Evolutionary conservation across 345 rosid genomes (phyloP), one percentile per base, ranked within the genome.

Genomic region (Carallia brachiata): DNA sequence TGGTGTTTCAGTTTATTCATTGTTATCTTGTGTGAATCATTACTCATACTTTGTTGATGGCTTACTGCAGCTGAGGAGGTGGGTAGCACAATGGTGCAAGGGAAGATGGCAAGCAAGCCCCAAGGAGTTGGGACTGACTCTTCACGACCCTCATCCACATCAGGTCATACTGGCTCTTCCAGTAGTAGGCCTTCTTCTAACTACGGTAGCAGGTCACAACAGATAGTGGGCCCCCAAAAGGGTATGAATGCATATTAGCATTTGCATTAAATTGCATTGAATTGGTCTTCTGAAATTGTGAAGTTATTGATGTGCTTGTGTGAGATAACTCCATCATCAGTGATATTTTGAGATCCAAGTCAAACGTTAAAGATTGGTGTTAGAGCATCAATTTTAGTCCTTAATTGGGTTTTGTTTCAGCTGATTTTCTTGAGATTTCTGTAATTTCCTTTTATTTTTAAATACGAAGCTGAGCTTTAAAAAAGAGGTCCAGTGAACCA

Each of bases 101-200:
- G 84, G 60, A 85, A 84, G 73, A 74, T 79, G 67, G 74, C 77
- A 36, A 74, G 66, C 75, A 88, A 84, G 70, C 80, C 90, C 47
- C 88, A 84, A 63, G 91, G 81, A 71, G 81, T 73, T 39, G 80
- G 75, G 79, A 90, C 65, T 67, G 93, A 89, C 54, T 61, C 89
- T 75, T 77, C 85, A 70, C 91, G 73, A 62, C 77, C 84, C 37
- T 75, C 85, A 71, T 80, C 82, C 72, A 72, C 79, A 48, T 75
- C 90, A 76, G 72, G 72, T 73, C 89, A 85, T 37, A 78, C 80
- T 73, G 82, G 87, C 66, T 81, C 93, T 77, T 85, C 89, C 15
- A 76, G 77, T 40, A 90, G 90, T 71, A 83, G 92, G 65, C 93
- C 93, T 75, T 80, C 93, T 55, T 89, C 97, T 60, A 90, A 89